Conservation (phyloP, 2,329 filamentous ascomycete genomes). For the Calonectria hongkongensis region DNA sequence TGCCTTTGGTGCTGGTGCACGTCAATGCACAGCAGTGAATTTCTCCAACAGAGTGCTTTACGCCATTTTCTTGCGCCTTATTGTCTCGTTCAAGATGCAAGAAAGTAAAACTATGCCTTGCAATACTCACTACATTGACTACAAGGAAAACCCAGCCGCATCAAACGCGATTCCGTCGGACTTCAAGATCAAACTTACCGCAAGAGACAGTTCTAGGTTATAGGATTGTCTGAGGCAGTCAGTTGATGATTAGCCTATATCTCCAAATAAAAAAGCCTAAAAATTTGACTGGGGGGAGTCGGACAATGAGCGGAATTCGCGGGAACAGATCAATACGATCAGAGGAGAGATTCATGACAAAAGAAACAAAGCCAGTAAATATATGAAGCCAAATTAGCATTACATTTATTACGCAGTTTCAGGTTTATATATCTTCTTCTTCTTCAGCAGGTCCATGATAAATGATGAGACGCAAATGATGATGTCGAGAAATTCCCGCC, state of each 20-base stretch:
- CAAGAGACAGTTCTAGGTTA: neutral
- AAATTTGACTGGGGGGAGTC: neutral
- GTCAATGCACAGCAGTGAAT: constrained; percentile 13
- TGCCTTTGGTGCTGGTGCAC: constrained; percentile 17
- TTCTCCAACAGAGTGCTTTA: constrained; percentile 26
- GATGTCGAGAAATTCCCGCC: too few species aligned
- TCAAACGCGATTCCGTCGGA: constrained; percentile 12
- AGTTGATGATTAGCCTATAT: neutral
- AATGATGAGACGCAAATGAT: too few species aligned
- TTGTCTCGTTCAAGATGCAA: constrained; percentile 1
- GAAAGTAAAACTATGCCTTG: constrained; percentile 19
- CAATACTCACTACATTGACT: constrained; percentile 11
- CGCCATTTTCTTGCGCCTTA: constrained; percentile 5
- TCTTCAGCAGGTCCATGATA: too few species aligned
- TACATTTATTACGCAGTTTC: too few species aligned
- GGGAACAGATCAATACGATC: too few species aligned
- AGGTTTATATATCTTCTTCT: too few species aligned
- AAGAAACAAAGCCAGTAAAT: too few species aligned
- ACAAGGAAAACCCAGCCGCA: constrained; percentile 16
- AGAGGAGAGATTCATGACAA: too few species aligned
- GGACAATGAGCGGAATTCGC: too few species aligned
- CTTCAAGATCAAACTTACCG: constrained; percentile 11
- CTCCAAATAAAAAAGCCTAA: neutral
- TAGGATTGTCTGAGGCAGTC: constrained; percentile 1
- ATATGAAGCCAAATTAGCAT: too few species aligned